Evolutionary conservation across 306 rosid species (phyloP), one percentile per base, ranked within the genome.

Genomic region (Quercus dentata): DNA sequence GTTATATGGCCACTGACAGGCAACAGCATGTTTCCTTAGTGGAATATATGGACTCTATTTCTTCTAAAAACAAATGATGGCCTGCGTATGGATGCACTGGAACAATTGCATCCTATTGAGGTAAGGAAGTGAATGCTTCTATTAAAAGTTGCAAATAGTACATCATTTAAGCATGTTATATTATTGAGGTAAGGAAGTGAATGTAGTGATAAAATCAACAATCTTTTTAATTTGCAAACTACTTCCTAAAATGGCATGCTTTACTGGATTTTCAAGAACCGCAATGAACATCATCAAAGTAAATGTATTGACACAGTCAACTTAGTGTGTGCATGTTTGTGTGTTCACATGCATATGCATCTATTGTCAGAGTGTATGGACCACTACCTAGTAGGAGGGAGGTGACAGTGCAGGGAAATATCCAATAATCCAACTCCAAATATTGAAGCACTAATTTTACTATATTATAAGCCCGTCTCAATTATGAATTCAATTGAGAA

Each of bases 61-160:
- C 93, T 87, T 69, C 84, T 64, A 59, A 11, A 58, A 17, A 54
- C 84, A 51, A 80, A 80, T 13, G 41, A 52, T 13, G 97, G 97
- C 76, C 84, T 88, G 30, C 59, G 25, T 38, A 79, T 83, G 85
- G 97, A 91, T 74, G 90, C 90, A 58, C 72, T 81, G 10, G 88
- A 87, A 84, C 73, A 82, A 51, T 89, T 90, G 54, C 97, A 89
- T 83, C 92, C 92, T 76, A 89, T 89, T 74, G 84, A 87, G 89
- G 97, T 82, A 31, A 4, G 35, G 51, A 76, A 73, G 17, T 76
- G 67, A 56, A 23, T 65, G 52, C 6, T 15, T 31, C 0, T 31
- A 9, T 31, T 31, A 31, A 31, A 35, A 31, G 35, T 31, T 31
- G 35, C 35, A 31, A 70, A 55, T 14, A 18, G 52, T 7, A 5